phyloP scores from a whole-genome alignment of 805 yeast genomes.

The Pichia manshurica region DNA sequence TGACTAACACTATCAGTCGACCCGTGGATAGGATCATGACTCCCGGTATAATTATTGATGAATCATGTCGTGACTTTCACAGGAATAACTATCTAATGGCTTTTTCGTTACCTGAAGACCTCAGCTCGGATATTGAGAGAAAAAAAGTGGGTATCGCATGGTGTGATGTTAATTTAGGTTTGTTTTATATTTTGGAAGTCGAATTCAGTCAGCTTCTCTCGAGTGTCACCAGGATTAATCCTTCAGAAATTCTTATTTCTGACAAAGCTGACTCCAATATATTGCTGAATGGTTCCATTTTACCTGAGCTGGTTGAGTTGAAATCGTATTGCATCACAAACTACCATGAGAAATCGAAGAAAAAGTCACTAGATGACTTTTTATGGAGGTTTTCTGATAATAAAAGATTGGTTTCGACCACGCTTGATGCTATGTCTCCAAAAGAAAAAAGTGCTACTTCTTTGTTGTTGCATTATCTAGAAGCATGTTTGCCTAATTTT shows the following conservation, averaged over 20 bases:
- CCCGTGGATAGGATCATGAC: constrained; percentile 76
- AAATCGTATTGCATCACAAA: constrained; percentile 56
- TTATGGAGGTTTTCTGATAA: constrained; percentile 37
- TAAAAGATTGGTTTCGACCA: constrained; percentile 19
- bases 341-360: constrained; percentile 37
- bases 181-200: constrained; percentile 62
- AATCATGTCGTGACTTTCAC: constrained; percentile 68
- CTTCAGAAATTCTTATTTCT: constrained; percentile 69
- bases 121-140: constrained; percentile 33
- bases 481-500: constrained; percentile 66
- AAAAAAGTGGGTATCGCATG: constrained; percentile 68
- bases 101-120: constrained; percentile 52
- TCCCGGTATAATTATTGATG: constrained; percentile 90
- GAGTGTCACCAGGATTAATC: constrained; percentile 70
- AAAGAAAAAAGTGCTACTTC: constrained; percentile 58
- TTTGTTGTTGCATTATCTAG: constrained; percentile 60
- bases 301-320: constrained; percentile 51
- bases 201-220: constrained; percentile 55
- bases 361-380: constrained; percentile 35
- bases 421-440: constrained; percentile 32
- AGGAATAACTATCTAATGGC: constrained; percentile 67
- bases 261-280: constrained; percentile 37
- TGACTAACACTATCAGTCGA: constrained; percentile 44
- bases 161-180: constrained; percentile 86
- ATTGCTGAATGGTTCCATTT: constrained; percentile 46